Conservation (phyloP, 352 stramenopile genomes). For the Pythium sp. region DNA sequence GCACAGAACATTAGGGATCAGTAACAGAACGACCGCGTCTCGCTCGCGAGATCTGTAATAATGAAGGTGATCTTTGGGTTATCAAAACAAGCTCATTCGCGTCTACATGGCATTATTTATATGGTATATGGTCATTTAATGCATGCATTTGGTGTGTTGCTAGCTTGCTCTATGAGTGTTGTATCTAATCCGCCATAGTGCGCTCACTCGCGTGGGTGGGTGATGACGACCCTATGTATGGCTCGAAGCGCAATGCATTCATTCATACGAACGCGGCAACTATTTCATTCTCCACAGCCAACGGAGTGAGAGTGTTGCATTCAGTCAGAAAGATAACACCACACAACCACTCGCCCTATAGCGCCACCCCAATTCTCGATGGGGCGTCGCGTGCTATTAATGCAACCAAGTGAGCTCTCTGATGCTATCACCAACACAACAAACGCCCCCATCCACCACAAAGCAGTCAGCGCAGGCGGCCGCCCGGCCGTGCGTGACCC, state of each 20-base stretch:
- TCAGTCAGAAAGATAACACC: neutral
- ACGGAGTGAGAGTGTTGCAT: too few relatives aligned
- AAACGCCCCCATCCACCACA: neutral
- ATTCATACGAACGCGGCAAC: too few relatives aligned
- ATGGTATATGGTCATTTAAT: neutral
- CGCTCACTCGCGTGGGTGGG: neutral
- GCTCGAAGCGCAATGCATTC: neutral
- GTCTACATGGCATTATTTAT: neutral
- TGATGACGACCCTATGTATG: neutral
- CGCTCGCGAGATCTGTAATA: constrained; percentile 4
- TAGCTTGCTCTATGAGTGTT: too few relatives aligned
- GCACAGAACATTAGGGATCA: constrained; percentile 16
- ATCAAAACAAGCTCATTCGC: neutral
- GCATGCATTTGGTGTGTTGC: neutral
- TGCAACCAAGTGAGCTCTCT: neutral
- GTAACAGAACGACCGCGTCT: constrained; percentile 10
- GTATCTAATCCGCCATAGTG: neutral
- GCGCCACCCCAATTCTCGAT: neutral
- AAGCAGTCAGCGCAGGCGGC: constrained; percentile 1
- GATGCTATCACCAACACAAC: neutral
- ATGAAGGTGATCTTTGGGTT: constrained; percentile 19
- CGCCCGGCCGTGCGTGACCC: neutral
- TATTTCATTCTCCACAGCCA: too few relatives aligned
- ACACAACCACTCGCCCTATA: too few relatives aligned
- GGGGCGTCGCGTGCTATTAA: neutral